phyloP scores from a whole-genome alignment of 2,329 filamentous ascomycete genomes.

The Fusarium succisae region DNA sequence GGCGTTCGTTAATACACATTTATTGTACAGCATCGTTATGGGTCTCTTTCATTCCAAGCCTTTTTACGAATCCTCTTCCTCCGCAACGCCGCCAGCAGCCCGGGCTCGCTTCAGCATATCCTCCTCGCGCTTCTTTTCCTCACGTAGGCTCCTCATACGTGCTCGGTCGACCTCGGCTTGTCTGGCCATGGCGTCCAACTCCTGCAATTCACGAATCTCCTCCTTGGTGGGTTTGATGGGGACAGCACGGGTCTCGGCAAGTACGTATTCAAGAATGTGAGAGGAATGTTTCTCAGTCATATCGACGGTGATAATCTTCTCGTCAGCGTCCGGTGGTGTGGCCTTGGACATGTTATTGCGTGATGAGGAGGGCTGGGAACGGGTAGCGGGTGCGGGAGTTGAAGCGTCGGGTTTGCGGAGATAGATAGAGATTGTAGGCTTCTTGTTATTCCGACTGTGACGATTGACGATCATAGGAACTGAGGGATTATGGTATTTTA shows the following conservation, averaged over 20 bases:
- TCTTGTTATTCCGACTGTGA: conserved; percentile 62
- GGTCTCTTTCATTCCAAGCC: not conserved
- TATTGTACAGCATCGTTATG: conserved; percentile 43
- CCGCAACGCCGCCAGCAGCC: conserved; percentile 50
- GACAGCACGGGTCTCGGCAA: conserved; percentile 69
- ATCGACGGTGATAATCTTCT: conserved; percentile 64
- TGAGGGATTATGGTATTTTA: conserved; percentile 94
- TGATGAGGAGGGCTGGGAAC: conserved; percentile 58
- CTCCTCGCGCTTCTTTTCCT: conserved; percentile 70
- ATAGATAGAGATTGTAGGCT: conserved; percentile 73
- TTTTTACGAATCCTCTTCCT: conserved; percentile 45
- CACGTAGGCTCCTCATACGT: conserved; percentile 60
- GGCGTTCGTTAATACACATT: conserved; percentile 41
- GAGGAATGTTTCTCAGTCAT: conserved; percentile 71
- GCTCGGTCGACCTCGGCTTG: conserved; percentile 64
- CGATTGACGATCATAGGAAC: conserved; percentile 85
- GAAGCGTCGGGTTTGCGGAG: conserved; percentile 55
- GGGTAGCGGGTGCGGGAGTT: conserved; percentile 40
- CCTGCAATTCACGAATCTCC: conserved; percentile 67
- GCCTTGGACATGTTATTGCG: conserved; percentile 58
- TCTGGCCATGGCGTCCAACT: conserved; percentile 64
- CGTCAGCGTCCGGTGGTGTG: conserved; percentile 57
- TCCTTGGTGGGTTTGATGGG: conserved; percentile 65
- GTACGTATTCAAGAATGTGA: conserved; percentile 70
- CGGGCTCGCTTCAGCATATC: conserved; percentile 56